These are phyloP conservation scores for Perilla frutescens DNA, from an alignment of 257 asterid genomes.

Conservation along the genomic window DNA sequence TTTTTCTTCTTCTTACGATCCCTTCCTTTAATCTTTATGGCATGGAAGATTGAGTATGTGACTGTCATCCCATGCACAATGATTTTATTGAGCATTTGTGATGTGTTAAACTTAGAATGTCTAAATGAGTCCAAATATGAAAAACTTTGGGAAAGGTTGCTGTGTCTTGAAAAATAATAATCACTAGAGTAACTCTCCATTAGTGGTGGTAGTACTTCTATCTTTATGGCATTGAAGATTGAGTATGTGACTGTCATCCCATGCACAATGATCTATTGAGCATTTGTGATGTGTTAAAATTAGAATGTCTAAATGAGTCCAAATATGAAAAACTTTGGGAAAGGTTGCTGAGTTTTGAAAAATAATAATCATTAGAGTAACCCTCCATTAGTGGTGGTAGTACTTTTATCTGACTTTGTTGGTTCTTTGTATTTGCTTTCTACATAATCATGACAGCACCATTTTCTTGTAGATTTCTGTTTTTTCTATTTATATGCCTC, in stretches of 20 bases:
- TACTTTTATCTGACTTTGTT: conserved; percentile 20
- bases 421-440: conserved; percentile 15
- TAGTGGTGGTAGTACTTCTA: conserved; percentile 18
- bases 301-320: conserved; percentile 7
- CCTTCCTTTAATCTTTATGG: conserved; percentile 3
- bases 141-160: conserved; percentile 11
- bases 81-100: not conserved
- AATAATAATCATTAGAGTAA: conserved; percentile 4
- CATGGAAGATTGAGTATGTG: not conserved
- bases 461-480: conserved; percentile 12
- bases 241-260: not conserved
- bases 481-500: not conserved
- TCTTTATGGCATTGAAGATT: conserved; percentile 18
- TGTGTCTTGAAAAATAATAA: conserved; percentile 1
- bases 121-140: conserved; percentile 1
- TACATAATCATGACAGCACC: conserved; percentile 23
- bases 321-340: conserved; percentile 10
- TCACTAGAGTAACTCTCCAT: conserved; percentile 3
- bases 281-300: conserved; percentile 7
- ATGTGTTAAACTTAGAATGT: conserved; percentile 9
- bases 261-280: conserved; percentile 1
- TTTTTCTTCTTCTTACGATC: not conserved
- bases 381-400: conserved; percentile 22
- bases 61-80: conserved; percentile 16
- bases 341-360: conserved; percentile 1